phyloP scores from a whole-genome alignment of 2,329 filamentous ascomycete species.

The Decorospora gaudefroyi region DNA sequence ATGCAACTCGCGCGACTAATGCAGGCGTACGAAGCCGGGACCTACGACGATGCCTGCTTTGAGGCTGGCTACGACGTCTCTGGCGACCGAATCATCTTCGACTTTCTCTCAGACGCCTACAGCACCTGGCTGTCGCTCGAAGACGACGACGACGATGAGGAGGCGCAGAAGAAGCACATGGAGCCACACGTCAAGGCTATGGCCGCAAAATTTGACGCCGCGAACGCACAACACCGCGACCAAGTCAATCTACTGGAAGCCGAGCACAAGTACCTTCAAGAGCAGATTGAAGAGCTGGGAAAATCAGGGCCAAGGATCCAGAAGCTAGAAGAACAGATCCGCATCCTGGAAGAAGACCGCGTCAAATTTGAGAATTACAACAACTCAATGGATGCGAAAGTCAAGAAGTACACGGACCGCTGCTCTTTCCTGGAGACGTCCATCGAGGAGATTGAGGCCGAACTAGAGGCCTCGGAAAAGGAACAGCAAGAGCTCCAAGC shows the following conservation, averaged over 20 bases:
- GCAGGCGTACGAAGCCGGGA: constrained; percentile 75
- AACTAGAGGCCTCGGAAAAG: constrained; percentile 79
- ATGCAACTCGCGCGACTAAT: constrained; percentile 97
- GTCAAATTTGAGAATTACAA: constrained; percentile 97
- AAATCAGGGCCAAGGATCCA: constrained; percentile 83
- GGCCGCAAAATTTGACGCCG: constrained; percentile 82
- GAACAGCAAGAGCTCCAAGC: constrained; percentile 80
- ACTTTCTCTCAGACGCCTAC: constrained; percentile 88
- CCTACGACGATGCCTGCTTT: constrained; percentile 87
- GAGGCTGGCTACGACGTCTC: constrained; percentile 86
- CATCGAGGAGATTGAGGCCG: constrained; percentile 79
- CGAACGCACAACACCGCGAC: constrained; percentile 81
- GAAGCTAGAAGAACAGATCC: constrained; percentile 84
- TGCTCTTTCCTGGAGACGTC: constrained; percentile 84
- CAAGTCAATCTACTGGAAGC: constrained; percentile 85
- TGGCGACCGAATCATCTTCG: constrained; percentile 90
- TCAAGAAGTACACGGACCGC: constrained; percentile 83
- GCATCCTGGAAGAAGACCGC: constrained; percentile 92
- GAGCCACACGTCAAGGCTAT: constrained; percentile 84
- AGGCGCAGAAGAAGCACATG: constrained; percentile 69
- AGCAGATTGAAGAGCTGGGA: constrained; percentile 87
- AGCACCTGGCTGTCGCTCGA: constrained; percentile 90
- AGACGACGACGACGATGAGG: constrained; percentile 74
- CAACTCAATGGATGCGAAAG: constrained; percentile 76
- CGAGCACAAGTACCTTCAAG: constrained; percentile 77